Conservation (phyloP, 805 yeast species). For the Candida michaelii region DNA sequence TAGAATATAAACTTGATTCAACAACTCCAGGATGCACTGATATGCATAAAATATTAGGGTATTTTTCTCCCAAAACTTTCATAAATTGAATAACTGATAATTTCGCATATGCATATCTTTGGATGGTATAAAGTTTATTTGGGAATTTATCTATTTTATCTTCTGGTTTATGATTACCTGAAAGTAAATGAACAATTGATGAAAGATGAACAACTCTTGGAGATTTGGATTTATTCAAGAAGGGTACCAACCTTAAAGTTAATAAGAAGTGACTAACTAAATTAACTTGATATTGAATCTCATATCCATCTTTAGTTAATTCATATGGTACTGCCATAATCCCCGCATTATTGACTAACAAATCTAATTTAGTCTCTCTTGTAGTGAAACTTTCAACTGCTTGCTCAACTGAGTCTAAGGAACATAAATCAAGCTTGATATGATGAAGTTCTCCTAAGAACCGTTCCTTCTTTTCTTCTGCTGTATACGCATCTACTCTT, state of each 20-base stretch:
- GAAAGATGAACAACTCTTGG: constrained; percentile 35
- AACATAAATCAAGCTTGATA: constrained; percentile 56
- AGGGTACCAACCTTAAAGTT: constrained; percentile 29
- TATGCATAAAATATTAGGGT: constrained; percentile 32
- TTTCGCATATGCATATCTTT: constrained; percentile 38
- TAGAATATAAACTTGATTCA: constrained; percentile 32
- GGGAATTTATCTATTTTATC: constrained; percentile 27
- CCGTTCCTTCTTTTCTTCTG: constrained; percentile 17
- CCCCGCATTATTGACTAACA: constrained; percentile 43
- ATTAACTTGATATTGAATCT: constrained; percentile 43
- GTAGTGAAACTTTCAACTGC: constrained; percentile 26
- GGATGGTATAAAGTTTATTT: constrained; percentile 24
- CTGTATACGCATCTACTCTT: constrained; percentile 16
- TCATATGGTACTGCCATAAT: constrained; percentile 40
- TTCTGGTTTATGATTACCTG: constrained; percentile 24
- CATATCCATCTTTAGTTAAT: constrained; percentile 36
- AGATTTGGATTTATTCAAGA: constrained; percentile 19
- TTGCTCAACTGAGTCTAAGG: constrained; percentile 23
- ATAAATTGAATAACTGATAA: constrained; percentile 31
- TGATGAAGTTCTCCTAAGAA: constrained; percentile 51
- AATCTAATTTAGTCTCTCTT: constrained; percentile 28
- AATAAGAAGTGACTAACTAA: constrained; percentile 35
- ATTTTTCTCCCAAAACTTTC: constrained; percentile 23
- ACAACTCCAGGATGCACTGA: constrained; percentile 42
- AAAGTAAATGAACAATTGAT: constrained; percentile 31